Conservation (phyloP, 441 rosid species). For the Sinapis alba region DNA sequence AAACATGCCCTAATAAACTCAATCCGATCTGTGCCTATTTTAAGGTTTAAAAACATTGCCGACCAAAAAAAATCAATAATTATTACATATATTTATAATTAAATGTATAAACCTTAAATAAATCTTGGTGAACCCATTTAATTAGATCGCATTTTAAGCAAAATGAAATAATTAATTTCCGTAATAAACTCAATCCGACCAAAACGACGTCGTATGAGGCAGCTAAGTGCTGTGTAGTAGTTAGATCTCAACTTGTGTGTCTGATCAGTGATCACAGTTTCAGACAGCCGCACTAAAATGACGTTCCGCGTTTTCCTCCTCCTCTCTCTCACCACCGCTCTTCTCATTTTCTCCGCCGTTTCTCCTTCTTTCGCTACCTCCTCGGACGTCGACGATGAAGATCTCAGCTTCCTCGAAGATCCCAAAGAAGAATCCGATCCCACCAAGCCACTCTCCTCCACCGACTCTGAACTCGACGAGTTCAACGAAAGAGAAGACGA, state of each 20-base stretch:
- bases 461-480: constrained; percentile 33
- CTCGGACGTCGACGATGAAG: constrained; percentile 69
- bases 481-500: constrained; percentile 45
- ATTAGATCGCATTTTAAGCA: constrained; percentile 1
- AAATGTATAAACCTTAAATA: too few species aligned
- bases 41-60: too few species aligned
- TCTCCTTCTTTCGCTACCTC: constrained; percentile 48
- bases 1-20: too few species aligned
- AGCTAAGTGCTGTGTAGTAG: not conserved
- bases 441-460: constrained; percentile 25
- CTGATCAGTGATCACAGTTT: not conserved
- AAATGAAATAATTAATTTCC: not conserved
- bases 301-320: constrained; percentile 57
- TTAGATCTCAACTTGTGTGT: not conserved
- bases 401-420: constrained; percentile 97
- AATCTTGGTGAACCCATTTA: not conserved
- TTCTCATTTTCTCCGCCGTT: constrained; percentile 60
- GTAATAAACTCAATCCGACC: not conserved
- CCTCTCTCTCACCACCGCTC: constrained; percentile 50
- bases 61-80: too few species aligned
- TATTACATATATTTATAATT: too few species aligned
- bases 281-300: constrained; percentile 43
- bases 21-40: too few species aligned
- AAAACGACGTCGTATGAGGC: constrained; percentile 12
- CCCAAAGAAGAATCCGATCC: constrained; percentile 35